Evolutionary conservation across 2,329 filamentous ascomycete genomes (phyloP).

Genomic region (Colletotrichum sp.): DNA sequence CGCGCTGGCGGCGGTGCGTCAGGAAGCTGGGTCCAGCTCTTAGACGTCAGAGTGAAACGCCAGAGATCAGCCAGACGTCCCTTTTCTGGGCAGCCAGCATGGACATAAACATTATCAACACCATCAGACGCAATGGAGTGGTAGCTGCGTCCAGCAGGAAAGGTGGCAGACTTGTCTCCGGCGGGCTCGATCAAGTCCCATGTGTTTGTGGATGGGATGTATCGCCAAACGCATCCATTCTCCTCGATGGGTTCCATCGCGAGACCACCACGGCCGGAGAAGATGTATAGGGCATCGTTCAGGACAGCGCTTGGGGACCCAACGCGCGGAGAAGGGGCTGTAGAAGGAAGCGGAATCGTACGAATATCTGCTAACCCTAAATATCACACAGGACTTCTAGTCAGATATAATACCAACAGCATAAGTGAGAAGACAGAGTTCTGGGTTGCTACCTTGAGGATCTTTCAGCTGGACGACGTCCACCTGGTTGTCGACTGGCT

Average conservation of each 20-base stretch:
- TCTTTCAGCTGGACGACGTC: constrained; percentile 40
- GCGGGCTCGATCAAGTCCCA: constrained; percentile 55
- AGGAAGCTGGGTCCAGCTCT: constrained; percentile 56
- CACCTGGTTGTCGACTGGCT: constrained; percentile 55
- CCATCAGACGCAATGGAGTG: constrained; percentile 50
- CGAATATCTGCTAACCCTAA: neutral
- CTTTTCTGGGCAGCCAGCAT: constrained; percentile 64
- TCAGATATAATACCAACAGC: neutral
- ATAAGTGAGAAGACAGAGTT: neutral
- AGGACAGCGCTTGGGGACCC: constrained; percentile 55
- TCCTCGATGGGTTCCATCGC: constrained; percentile 67
- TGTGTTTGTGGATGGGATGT: constrained; percentile 37
- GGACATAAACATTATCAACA: constrained; percentile 56
- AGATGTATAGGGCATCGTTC: constrained; percentile 58
- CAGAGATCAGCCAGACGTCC: constrained; percentile 66
- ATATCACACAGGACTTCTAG: neutral
- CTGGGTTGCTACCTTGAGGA: neutral
- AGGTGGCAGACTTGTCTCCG: constrained; percentile 32
- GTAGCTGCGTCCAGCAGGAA: constrained; percentile 59
- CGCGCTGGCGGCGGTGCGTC: constrained; percentile 58
- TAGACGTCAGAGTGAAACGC: constrained; percentile 54
- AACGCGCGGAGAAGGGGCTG: constrained; percentile 58
- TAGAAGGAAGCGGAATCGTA: constrained; percentile 23
- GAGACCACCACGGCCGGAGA: constrained; percentile 66
- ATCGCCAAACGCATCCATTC: constrained; percentile 61